Conservation (phyloP, 169 alveolate species). For the Plasmodium coatneyi region DNA sequence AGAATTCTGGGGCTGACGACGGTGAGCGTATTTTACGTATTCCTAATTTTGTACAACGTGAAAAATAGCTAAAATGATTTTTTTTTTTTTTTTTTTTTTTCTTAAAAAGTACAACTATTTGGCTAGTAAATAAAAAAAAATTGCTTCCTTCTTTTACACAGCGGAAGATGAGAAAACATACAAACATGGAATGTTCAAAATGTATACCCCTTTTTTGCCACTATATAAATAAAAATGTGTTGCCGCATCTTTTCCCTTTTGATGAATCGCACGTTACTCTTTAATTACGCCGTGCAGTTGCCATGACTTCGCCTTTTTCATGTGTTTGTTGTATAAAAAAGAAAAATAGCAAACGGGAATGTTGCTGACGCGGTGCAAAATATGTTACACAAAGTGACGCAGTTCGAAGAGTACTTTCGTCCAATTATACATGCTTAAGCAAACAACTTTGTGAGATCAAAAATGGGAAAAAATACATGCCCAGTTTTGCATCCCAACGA, state of each 20-base stretch:
- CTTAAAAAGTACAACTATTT: neutral
- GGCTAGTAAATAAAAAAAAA: neutral
- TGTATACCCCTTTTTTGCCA: neutral
- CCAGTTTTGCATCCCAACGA: neutral
- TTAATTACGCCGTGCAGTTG: neutral
- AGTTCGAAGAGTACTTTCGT: neutral
- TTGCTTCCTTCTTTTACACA: neutral
- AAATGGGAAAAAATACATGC: neutral
- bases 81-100: slow-evolving; percentile 2
- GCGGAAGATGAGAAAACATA: neutral
- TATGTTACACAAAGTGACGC: neutral
- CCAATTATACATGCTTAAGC: neutral
- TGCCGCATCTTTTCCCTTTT: neutral
- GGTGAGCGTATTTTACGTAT: neutral
- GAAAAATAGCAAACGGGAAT: neutral
- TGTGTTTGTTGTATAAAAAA: neutral
- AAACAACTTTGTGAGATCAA: neutral
- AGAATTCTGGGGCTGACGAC: neutral
- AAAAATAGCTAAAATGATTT: neutral
- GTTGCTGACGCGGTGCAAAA: neutral
- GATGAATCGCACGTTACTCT: neutral
- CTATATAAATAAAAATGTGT: neutral
- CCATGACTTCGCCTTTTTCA: neutral
- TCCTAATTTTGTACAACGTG: neutral
- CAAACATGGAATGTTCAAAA: neutral